Conservation (phyloP, 352 stramenopile species). For the Pythium folliculosum region DNA sequence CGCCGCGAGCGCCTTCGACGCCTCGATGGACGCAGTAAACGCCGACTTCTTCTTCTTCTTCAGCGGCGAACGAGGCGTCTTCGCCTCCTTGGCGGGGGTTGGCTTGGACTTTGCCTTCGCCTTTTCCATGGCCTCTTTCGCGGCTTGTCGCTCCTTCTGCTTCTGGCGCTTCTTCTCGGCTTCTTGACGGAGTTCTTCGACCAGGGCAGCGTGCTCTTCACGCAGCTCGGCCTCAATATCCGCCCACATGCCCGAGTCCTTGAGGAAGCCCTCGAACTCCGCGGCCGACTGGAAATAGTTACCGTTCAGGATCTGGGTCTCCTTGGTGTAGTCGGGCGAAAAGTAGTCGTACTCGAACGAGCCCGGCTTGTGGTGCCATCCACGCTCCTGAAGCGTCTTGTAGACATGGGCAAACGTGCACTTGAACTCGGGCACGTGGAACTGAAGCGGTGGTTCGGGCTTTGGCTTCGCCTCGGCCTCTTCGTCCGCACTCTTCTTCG, state of each 20-base stretch:
- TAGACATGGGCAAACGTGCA: constrained; percentile 75
- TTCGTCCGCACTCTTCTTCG: constrained; percentile 23
- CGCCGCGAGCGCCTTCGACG: constrained; percentile 9
- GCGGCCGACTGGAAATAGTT: constrained; percentile 73
- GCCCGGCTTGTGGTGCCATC: constrained; percentile 59
- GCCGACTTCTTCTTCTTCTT: constrained; percentile 23
- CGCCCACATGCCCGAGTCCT: constrained; percentile 56
- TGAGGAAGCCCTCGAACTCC: constrained; percentile 60
- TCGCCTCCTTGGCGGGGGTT: constrained; percentile 3
- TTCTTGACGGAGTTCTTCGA: constrained; percentile 55
- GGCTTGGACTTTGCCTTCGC: constrained; percentile 10
- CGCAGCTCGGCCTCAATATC: constrained; percentile 58
- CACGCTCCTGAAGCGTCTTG: constrained; percentile 51
- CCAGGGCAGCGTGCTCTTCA: constrained; percentile 49
- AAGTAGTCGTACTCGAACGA: constrained; percentile 87
- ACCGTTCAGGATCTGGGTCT: constrained; percentile 47
- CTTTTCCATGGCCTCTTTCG: constrained; percentile 12
- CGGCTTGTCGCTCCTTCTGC: constrained; percentile 12
- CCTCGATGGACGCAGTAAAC: constrained; percentile 1
- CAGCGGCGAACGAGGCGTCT: constrained; percentile 4
- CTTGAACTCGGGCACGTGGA: constrained; percentile 60
- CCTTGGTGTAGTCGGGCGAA: constrained; percentile 57
- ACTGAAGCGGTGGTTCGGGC: constrained; percentile 37
- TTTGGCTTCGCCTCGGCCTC: constrained; percentile 28
- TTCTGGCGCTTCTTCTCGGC: constrained; percentile 38